These are phyloP conservation scores for Kwoniella sp. DNA, from an alignment of 768 basidiomycete species.

Conservation along the genomic window DNA sequence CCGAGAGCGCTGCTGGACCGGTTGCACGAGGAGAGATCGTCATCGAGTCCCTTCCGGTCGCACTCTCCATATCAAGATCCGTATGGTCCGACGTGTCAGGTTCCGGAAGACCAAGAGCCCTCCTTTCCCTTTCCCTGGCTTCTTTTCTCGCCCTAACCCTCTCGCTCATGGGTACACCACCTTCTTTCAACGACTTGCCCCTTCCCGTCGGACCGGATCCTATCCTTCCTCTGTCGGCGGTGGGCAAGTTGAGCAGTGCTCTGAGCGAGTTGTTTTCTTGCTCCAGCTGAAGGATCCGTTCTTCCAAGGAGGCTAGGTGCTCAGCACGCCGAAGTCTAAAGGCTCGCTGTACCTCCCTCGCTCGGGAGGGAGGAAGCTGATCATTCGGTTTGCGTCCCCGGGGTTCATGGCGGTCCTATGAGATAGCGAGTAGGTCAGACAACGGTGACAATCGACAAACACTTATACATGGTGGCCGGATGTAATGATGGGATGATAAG, in stretches of 20 bases:
- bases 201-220: slow-evolving; percentile 56
- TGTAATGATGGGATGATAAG: too few species aligned
- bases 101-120: slow-evolving; percentile 36
- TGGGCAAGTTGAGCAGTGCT: slow-evolving; percentile 41
- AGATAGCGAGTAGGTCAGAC: background rate
- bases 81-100: slow-evolving; percentile 20
- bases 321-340: slow-evolving; percentile 56
- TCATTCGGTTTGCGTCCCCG: slow-evolving; percentile 55
- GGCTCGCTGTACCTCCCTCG: slow-evolving; percentile 56
- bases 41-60: slow-evolving; percentile 24
- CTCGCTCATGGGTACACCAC: slow-evolving; percentile 55
- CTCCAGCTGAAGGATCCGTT: slow-evolving; percentile 54
- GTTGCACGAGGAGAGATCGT: slow-evolving; percentile 30
- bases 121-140: slow-evolving; percentile 43
- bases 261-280: slow-evolving; percentile 54
- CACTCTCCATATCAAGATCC: slow-evolving; percentile 13
- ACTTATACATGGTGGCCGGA: too few species aligned
- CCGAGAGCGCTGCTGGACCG: background rate
- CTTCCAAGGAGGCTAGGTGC: slow-evolving; percentile 56
- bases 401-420: slow-evolving; percentile 51
- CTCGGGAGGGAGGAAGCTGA: slow-evolving; percentile 53
- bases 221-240: slow-evolving; percentile 43
- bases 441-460: slow-evolving; percentile 53
- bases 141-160: slow-evolving; percentile 54
- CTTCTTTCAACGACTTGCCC: slow-evolving; percentile 54